Percentiles rank a stretch among this genome's conserved stretches.
Conservation (phyloP, 805 yeast species). For the Barnettozyma salicaria region DNA sequence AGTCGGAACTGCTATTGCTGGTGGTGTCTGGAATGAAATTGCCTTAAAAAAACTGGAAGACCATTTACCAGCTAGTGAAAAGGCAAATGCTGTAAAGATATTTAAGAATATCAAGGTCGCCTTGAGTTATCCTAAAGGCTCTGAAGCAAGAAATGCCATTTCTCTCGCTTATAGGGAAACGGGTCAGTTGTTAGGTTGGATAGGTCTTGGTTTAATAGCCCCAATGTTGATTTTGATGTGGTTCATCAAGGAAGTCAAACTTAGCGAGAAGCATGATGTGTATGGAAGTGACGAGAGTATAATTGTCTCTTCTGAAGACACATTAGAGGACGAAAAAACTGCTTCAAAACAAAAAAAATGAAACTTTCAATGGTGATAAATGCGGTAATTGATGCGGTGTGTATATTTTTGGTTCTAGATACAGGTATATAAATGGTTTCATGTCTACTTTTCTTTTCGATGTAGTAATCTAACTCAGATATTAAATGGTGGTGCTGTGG, state of each 20-base stretch:
- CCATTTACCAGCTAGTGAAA: constrained; percentile 21
- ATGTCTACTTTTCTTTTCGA: too few species aligned
- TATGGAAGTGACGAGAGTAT: constrained; percentile 14
- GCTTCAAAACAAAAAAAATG: background rate
- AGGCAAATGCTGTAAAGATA: constrained; percentile 22
- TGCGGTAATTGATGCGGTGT: too few species aligned
- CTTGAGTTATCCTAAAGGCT: constrained; percentile 23
- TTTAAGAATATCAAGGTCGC: constrained; percentile 25
- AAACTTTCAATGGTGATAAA: too few species aligned
- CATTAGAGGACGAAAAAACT: too few species aligned
- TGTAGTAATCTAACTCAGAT: too few species aligned
- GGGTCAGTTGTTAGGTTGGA: constrained; percentile 27
- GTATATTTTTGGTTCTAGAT: too few species aligned
- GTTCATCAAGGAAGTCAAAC: constrained; percentile 24
- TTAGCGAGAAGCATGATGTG: constrained; percentile 22
- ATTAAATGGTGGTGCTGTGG: too few species aligned
- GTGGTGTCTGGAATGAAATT: constrained; percentile 28
- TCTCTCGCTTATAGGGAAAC: constrained; percentile 30
- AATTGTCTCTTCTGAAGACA: too few species aligned
- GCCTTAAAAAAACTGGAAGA: constrained; percentile 17
- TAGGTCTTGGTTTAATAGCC: constrained; percentile 25
- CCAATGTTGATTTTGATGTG: constrained; percentile 27
- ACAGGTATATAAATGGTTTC: too few species aligned
- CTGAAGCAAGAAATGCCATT: constrained; percentile 25
- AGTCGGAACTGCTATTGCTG: constrained; percentile 27